phyloP scores from a whole-genome alignment of 306 rosid species.

The Astragalus membranaceus region DNA sequence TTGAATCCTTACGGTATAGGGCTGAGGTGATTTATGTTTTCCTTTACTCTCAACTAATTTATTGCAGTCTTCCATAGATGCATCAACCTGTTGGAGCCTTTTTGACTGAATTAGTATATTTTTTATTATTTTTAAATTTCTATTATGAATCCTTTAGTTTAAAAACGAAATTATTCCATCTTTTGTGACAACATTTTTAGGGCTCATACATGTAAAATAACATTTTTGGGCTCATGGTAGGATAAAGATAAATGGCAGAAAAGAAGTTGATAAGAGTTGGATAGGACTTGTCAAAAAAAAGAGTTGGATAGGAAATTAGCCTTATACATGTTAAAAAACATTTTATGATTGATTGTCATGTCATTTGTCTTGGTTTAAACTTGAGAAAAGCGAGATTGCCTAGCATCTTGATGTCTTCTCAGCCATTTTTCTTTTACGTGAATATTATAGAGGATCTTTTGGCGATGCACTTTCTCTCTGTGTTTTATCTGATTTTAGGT shows the following conservation, averaged over 20 bases:
- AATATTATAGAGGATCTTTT: conserved; percentile 6
- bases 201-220: background rate
- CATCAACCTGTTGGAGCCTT: background rate
- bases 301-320: background rate
- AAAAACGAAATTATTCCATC: background rate
- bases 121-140: background rate
- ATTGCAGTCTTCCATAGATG: background rate
- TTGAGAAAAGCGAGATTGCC: conserved; percentile 6
- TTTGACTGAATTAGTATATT: background rate
- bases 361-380: background rate
- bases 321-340: no score
- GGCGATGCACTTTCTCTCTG: background rate
- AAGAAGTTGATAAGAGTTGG: background rate
- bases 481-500: background rate
- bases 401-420: background rate
- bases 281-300: no score
- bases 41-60: background rate
- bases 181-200: background rate
- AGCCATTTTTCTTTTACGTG: background rate
- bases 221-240: background rate
- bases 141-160: background rate
- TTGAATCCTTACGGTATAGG: conserved; percentile 87
- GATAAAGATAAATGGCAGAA: background rate
- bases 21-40: conserved; percentile 66
- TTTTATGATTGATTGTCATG: background rate